Evolutionary conservation across 2,329 filamentous ascomycete species (phyloP), one percentile per base, ranked within the genome.

Genomic region (Nigrospora oryzae): DNA sequence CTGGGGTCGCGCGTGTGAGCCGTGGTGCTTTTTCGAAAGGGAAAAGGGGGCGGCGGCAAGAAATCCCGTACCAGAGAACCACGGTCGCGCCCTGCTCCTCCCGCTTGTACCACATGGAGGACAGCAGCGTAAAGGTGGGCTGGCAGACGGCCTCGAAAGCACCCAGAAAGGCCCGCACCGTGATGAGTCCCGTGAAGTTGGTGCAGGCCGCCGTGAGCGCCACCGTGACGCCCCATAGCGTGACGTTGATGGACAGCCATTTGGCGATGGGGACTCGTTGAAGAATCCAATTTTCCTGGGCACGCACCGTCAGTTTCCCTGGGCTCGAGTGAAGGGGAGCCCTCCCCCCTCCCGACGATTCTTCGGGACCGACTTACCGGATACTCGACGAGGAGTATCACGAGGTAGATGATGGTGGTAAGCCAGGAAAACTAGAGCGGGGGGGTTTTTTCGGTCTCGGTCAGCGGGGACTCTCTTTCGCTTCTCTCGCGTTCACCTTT

Each of bases 391-490:
- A 82, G 63, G 10, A 88, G 67, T 16, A 86, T 79, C 42, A 77
- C 81, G 49, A 87, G 80, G 65, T 87, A 88, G 51, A 88, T 84
- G 69, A 79, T 85, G 11, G 82, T 85, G 0, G 80, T 84, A 42
- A 89, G 67, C 84, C 84, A 88, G 23, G 73, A 77, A 58, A 81
- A 89, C 64, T 86, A 59, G 5, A 38, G n/a, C 12, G n/a, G 23
- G 23, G 23, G 23, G 5, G 19, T 28, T 28, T 28, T n/a, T n/a
- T n/a, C n/a, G 23, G 23, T 28, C 23, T 28, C 23, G 23, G 23
- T 28, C 23, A 28, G 23, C 23, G 8, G 23, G 23, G 10, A 28
- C 23, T 28, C 23, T 28, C 23, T 28, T 10, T 10, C 23, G 5
- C 23, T 10, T 10, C 23, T 28, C 23, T 23, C 19, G 4, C 19